Conservation (phyloP, 2,329 filamentous ascomycete genomes). For the Coniochaeta sp. region DNA sequence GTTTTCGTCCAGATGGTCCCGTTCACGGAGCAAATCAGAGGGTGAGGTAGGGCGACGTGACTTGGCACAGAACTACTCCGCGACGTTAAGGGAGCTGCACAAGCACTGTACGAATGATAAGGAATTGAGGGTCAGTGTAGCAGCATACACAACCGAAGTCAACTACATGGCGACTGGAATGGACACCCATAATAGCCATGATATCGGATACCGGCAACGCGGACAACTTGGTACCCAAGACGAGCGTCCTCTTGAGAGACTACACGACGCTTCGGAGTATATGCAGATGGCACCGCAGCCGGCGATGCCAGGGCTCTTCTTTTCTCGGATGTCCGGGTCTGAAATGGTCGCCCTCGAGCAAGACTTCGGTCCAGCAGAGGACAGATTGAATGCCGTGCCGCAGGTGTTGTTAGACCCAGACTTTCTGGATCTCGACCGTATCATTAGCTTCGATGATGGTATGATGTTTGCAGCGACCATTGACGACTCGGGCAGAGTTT, state of each 20-base stretch:
- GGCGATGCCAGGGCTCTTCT: no score
- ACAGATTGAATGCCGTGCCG: constrained; percentile 14
- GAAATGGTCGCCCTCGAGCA: neutral
- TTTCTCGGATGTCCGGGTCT: neutral
- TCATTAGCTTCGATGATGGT: constrained; percentile 27
- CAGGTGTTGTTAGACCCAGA: constrained; percentile 22
- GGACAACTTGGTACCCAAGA: neutral
- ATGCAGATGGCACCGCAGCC: constrained; percentile 7
- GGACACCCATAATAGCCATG: neutral
- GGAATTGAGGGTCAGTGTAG: neutral
- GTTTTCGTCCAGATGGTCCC: constrained; percentile 15
- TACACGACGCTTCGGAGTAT: neutral
- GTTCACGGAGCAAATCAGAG: neutral
- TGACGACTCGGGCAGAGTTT: neutral
- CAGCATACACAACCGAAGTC: neutral
- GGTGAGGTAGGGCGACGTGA: neutral
- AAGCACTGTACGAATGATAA: neutral
- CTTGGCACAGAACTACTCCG: constrained; percentile 15
- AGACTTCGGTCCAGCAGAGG: neutral
- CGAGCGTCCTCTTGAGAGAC: neutral
- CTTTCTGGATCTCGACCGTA: constrained; percentile 24
- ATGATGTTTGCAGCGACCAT: constrained; percentile 18
- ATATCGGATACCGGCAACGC: neutral
- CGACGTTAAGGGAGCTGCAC: constrained; percentile 4
- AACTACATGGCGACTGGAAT: neutral